Evolutionary conservation across 768 basidiomycete genomes (phyloP), one percentile per base, ranked within the genome.

Genomic region (Cantharellus anzutake): DNA sequence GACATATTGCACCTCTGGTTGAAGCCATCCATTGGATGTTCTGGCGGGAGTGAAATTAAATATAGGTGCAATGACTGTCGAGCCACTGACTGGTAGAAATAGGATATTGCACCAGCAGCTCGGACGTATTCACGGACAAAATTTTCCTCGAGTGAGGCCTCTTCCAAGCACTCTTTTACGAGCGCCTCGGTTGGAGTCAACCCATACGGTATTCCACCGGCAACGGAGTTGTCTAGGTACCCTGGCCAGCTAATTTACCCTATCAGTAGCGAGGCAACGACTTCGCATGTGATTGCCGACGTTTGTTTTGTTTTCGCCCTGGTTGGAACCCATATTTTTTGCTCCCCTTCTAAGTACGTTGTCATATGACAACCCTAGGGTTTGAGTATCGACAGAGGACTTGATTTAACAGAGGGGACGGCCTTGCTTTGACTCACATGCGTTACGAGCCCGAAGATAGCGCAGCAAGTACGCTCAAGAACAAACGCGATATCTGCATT

Each of bases 101-200:
- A 97, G 62, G 84, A 87, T 56, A 90, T 70, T 2, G 79, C 76
- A 3, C 92, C 91, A 5, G 75, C 79, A 4, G 78, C 65, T 62
- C 76, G 78, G 7, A 82, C 74, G 62, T 83, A 71, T 29, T 74
- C 71, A 55, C 76, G 72, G 5, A 88, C 80, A 51, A 89, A 67
- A n/a, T 73, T 69, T 57, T 82, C 82, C 2, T 75, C 73, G 34
- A 97, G 74, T 64, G 83, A 89, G 2, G 92, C 94, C 69, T 99
- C 94, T 67, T 98, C 94, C 76, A 80, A 83, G 59, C 87, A 84
- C 69, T 97, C 94, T 67, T 94, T 96, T 42, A 93, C 76, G 51
- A 97, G 72, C 2, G 81, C 77, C 55, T 91, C 84, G 55, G 86
- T 79, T 2, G 78, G 70, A 0, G 76, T 67, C 72, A 84, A 81